Evolutionary conservation across 768 basidiomycete genomes (phyloP).

Genomic region (Pisolithus tinctorius): DNA sequence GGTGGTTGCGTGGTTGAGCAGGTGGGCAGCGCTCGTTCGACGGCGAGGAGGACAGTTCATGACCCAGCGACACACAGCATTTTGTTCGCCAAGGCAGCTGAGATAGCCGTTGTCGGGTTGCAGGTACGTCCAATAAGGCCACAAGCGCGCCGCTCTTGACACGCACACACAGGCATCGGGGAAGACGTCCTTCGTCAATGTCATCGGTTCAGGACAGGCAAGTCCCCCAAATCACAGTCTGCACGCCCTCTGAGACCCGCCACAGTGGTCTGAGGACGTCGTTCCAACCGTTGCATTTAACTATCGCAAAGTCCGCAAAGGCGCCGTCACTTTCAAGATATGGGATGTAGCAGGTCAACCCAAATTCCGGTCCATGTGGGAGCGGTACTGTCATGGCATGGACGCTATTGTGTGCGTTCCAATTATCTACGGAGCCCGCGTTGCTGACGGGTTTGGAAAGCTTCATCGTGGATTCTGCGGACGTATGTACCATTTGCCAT

Average conservation of each 20-base stretch:
- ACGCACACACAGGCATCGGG: constrained; percentile 65
- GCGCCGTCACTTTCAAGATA: constrained; percentile 86
- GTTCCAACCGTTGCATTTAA: constrained; percentile 95
- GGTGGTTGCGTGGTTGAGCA: constrained; percentile 52
- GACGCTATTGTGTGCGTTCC: constrained; percentile 80
- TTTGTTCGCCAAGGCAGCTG: constrained; percentile 83
- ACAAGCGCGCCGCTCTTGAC: neutral
- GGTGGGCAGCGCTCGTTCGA: constrained; percentile 23
- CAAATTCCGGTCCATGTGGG: constrained; percentile 94
- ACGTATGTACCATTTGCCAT: neutral
- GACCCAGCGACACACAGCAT: constrained; percentile 35
- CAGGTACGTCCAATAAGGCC: constrained; percentile 37
- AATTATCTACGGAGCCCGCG: neutral
- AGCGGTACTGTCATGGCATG: constrained; percentile 87
- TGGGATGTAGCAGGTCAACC: constrained; percentile 97
- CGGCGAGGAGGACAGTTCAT: neutral
- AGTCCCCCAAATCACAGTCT: constrained; percentile 3
- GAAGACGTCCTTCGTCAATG: constrained; percentile 92
- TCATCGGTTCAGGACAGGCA: constrained; percentile 81
- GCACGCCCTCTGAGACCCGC: neutral
- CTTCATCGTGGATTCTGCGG: constrained; percentile 84
- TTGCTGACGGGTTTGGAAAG: constrained; percentile 31
- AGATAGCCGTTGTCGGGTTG: constrained; percentile 87
- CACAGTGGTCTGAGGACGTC: constrained; percentile 92
- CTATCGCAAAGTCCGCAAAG: constrained; percentile 80